phyloP scores from a whole-genome alignment of 768 basidiomycete species.

The Russula earlei region DNA sequence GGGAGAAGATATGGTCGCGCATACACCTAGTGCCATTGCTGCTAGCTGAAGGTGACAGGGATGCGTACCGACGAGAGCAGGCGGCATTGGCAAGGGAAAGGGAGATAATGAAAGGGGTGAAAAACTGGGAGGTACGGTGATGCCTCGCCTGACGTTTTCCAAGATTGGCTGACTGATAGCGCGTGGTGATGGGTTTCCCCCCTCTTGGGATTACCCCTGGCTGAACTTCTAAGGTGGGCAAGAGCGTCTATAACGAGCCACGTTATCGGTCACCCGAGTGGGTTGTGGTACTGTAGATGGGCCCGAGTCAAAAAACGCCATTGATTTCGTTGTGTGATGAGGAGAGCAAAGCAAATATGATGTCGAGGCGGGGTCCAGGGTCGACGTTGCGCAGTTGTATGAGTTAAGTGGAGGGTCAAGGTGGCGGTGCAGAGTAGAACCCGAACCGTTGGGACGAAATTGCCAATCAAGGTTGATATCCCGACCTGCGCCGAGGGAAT shows the following conservation, averaged over 20 bases:
- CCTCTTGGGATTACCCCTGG: slow-evolving; percentile 16
- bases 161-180: slow-evolving; percentile 22
- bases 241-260: slow-evolving; percentile 77
- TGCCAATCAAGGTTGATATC: slow-evolving; percentile 13
- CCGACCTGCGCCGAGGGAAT: not conserved
- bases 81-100: slow-evolving; percentile 72
- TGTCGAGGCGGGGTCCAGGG: no score
- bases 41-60: slow-evolving; percentile 89
- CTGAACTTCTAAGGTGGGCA: slow-evolving; percentile 54
- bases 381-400: not conserved
- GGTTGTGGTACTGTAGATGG: slow-evolving; percentile 48
- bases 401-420: not conserved
- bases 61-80: slow-evolving; percentile 69
- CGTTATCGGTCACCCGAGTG: slow-evolving; percentile 52
- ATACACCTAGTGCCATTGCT: slow-evolving; percentile 90
- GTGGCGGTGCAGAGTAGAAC: slow-evolving; percentile 19
- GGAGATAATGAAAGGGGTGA: slow-evolving; percentile 92
- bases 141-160: slow-evolving; percentile 20
- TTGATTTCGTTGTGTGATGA: not conserved
- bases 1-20: slow-evolving; percentile 92
- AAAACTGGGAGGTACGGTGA: slow-evolving; percentile 80
- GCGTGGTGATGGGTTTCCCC: slow-evolving; percentile 7
- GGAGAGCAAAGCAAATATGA: no score
- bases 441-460: slow-evolving; percentile 13
- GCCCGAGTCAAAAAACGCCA: not conserved